Evolutionary conservation across 768 basidiomycete genomes (phyloP), one percentile per base, ranked within the genome.

Genomic region (Boletellus ananiceps): DNA sequence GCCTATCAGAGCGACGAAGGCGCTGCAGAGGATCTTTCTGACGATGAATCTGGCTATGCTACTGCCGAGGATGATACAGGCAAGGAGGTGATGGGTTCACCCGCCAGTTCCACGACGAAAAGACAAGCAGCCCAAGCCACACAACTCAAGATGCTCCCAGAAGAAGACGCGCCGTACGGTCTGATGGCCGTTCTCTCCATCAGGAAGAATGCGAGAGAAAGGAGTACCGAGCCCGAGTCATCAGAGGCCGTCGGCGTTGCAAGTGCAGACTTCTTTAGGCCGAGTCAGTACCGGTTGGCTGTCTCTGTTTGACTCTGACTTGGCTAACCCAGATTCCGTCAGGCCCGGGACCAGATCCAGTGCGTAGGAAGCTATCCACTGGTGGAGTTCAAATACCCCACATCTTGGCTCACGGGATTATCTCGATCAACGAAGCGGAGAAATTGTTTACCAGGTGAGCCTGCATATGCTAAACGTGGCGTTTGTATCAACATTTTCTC

Each of bases 361-460:
- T 75, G 44, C 67, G 69, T 32, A 67, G 58, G 33, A 72, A 67
- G 25, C 58, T 73, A 29, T 65, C 74, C 45, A 64, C 61, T 52
- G 61, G 66, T 47, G 75, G 75, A 40, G 72, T 79, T n/a, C 77
- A 72, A 42, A 65, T 76, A 8, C 86, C 88, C 4, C 74, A 80
- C 50, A 87, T 91, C 51, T 70, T 90, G 34, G 71, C 80, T 4
- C 76, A 77, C 18, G 80, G 80, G 1, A 67, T 89, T 13, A 78
- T 91, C 43, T 77, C 80, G 4, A 74, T 79, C 0, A 67, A 69
- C 23, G 86, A 90, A 57, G 87, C 80, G 0, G 86, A 89, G 55
- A 74, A 78, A 44, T 70, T 91, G 25, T 90, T 90, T 69, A 71
- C 77, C 58, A 86, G 87, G 84, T 86, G 52, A 41, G 78, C 54